Base-by-base conservation (phyloP, 176 grass and related monocot genomes). In the Rhipidocladum racemiflorum region DNA sequence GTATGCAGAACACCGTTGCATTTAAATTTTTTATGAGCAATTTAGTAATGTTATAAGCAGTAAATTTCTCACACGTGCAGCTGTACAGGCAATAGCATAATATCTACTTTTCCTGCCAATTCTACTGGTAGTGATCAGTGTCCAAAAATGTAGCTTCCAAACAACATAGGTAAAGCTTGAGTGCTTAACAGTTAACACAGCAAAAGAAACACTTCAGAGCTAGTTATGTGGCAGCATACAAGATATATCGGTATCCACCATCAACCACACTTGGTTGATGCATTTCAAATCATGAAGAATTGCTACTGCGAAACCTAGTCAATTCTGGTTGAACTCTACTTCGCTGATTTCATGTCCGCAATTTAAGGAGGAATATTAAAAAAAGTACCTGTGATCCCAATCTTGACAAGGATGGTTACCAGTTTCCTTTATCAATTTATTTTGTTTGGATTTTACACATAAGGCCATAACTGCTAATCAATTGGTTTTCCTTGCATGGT, bases 71-170 rank as follows among this genome's bases (percentile, higher is more conserved):
- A 50, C 17, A 61, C 1, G 53, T 62, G 43, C 35, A 71, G 39
- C 48, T 2, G 34, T 53, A 54, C 24, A 71, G 48, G 59, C 4
- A 64, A 77, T 46, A 65, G 36, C 45, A 78, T 60, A 55, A 14
- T 65, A 36, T 72, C 25, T 79, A 63, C n/a, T 85, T 36, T 21
- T 75, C 51, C 48, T 77, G 4, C 5, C 36, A 54, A 76, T 71
- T 87, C 18, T 64, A 29, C 45, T 70, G 55, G 38, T n/a, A 34
- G 65, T 36, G 35, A 40, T 23, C 32, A 57, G 8, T 63, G 6
- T 28, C 25, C 61, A 78, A 87, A 42, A 76, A 76, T 61, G 44
- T 43, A 29, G 29, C 9, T 36, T 74, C 45, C 53, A 69, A n/a
- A 84, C 35, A 73, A 48, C 38, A 74, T 1, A 74, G 46, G 6